A percentile compares a stretch with the other conserved stretches of the same genome.
Evolutionary conservation across 768 basidiomycete genomes (phyloP).

Genomic region (Gelatoporia subvermispora): DNA sequence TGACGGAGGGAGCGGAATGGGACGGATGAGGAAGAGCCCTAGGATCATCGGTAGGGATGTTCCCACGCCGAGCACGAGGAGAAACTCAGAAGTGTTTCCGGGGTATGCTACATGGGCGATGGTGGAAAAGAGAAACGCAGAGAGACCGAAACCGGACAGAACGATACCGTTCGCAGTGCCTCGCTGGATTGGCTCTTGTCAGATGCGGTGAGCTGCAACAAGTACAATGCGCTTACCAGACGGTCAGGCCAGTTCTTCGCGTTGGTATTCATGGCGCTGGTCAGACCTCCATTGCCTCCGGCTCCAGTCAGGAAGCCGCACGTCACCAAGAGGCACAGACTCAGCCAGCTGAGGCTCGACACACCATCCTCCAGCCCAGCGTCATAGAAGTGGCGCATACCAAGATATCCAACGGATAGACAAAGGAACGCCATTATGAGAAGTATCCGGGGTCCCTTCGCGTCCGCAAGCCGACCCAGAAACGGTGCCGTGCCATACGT

Average conservation of each 20-base stretch:
- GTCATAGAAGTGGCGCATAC: slow-evolving; percentile 67
- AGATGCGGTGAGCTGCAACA: background rate
- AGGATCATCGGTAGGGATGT: slow-evolving; percentile 76
- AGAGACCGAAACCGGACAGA: slow-evolving; percentile 84
- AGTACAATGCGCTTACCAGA: slow-evolving; percentile 40
- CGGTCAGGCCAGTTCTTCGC: slow-evolving; percentile 79
- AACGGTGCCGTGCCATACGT: slow-evolving; percentile 73
- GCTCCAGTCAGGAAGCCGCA: slow-evolving; percentile 72
- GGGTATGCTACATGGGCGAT: slow-evolving; percentile 69
- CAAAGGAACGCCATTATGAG: slow-evolving; percentile 54
- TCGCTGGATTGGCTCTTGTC: slow-evolving; percentile 37
- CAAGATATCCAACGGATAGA: slow-evolving; percentile 68
- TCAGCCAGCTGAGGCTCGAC: slow-evolving; percentile 31
- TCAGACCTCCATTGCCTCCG: slow-evolving; percentile 70
- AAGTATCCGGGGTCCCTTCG: slow-evolving; percentile 63
- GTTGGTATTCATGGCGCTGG: slow-evolving; percentile 70
- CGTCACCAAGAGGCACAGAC: slow-evolving; percentile 47
- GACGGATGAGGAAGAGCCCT: slow-evolving; percentile 70
- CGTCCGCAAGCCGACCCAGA: slow-evolving; percentile 77
- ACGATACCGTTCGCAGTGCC: slow-evolving; percentile 76
- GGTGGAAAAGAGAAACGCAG: slow-evolving; percentile 84
- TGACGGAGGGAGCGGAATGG: slow-evolving; percentile 51
- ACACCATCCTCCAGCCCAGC: slow-evolving; percentile 31
- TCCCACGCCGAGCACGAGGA: slow-evolving; percentile 72
- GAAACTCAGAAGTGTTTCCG: slow-evolving; percentile 72